Evolutionary conservation across 306 rosid genomes (phyloP), one percentile per base, ranked within the genome.

Genomic region (Arachis stenosperma): DNA sequence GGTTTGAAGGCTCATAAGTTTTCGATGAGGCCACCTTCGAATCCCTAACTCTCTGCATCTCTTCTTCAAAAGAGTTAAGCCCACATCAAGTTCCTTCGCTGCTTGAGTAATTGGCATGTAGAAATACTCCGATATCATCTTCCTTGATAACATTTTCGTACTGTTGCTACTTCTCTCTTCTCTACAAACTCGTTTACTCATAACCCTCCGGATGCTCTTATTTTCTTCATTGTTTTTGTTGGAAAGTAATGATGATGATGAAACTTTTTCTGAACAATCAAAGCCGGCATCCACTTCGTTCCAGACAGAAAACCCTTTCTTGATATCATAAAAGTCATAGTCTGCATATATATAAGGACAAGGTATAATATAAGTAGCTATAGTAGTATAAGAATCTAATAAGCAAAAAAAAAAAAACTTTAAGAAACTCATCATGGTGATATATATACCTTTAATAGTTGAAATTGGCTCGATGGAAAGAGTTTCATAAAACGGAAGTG

Each of bases 21-120:
- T 94, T 30, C 99, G 78, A 9, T 94, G 99, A 0, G 99, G 99
- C 99, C 97, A 94, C 66, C 99, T 83, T 15, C 87, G 67, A 0
- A 94, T 88, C 1, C 99, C 99, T 76, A 94, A 73, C 48, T 91
- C 95, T 14, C 97, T 82, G 39, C 97, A 89, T 64, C 97, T 85
- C 65, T 91, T 94, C 76, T 94, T 94, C 79, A 94, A 33, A 3
- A 85, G 86, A 3, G 99, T 94, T 1, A 91, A 55, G 5, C 99
- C 99, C 0, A 94, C 86, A 10, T 91, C 88, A 3, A 94, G 91
- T 42, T 91, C 88, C 9, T 74, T 89, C 0, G 99, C 97, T 0
- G 97, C 99, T 59, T 87, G 88, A 29, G 85, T 85, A 7, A 94
- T 94, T 0, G 99, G 99, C 97, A 89, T 91, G 63, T 87, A 90